These are phyloP conservation scores for Pestalotiopsis sp. DNA, from an alignment of 2,329 filamentous ascomycete genomes.

Conservation along the genomic window DNA sequence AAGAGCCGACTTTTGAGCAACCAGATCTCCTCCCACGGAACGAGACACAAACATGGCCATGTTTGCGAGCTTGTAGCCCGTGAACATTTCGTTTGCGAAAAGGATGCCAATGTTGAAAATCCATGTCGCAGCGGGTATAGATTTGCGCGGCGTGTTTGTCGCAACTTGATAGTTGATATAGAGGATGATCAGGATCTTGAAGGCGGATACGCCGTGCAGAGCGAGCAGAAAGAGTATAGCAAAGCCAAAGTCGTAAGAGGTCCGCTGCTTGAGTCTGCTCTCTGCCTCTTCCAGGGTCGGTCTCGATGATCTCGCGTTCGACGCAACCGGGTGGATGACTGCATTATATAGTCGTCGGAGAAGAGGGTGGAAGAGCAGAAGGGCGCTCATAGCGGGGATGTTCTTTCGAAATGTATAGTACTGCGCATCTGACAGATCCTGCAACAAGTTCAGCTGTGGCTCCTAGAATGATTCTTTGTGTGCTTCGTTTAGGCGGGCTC, in stretches of 20 bases:
- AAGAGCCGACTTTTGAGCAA: slow-evolving; percentile 45
- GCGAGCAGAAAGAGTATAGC: slow-evolving; percentile 76
- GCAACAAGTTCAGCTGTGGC: neutral
- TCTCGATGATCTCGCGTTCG: slow-evolving; percentile 26
- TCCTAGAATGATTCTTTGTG: slow-evolving; percentile 10
- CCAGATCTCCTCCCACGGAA: slow-evolving; percentile 34
- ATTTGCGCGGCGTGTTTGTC: slow-evolving; percentile 68
- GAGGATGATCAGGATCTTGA: slow-evolving; percentile 82
- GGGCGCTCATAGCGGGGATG: slow-evolving; percentile 74
- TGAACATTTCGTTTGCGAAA: slow-evolving; percentile 85
- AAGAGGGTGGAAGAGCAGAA: slow-evolving; percentile 79
- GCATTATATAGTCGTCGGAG: slow-evolving; percentile 73
- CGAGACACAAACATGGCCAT: slow-evolving; percentile 57
- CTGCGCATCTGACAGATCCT: slow-evolving; percentile 90
- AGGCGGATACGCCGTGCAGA: slow-evolving; percentile 81
- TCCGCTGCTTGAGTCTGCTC: slow-evolving; percentile 66
- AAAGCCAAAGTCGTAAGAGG: slow-evolving; percentile 82
- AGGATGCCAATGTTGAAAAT: slow-evolving; percentile 82
- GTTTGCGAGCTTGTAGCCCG: slow-evolving; percentile 73
- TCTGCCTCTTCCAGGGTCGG: slow-evolving; percentile 49
- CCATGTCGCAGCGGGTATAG: slow-evolving; percentile 81
- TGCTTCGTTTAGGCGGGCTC: slow-evolving; percentile 26
- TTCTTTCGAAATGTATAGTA: slow-evolving; percentile 86
- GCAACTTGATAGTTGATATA: slow-evolving; percentile 81
- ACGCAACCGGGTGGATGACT: slow-evolving; percentile 44